These are phyloP conservation scores for Pseudogymnoascus sp. DNA, from an alignment of 2,329 filamentous ascomycete species.

Conservation along the genomic window DNA sequence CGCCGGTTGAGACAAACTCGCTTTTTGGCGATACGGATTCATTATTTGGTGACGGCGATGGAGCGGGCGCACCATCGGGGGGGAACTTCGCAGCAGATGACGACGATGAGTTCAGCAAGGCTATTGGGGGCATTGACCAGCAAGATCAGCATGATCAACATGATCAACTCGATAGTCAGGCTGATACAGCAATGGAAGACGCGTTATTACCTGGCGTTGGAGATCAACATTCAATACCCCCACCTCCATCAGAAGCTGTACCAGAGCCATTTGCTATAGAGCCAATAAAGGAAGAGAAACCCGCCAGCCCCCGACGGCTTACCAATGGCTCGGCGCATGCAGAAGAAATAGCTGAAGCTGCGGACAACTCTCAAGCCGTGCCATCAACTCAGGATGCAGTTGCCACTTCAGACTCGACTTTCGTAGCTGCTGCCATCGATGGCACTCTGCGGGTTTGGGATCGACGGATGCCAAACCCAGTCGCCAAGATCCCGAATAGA, in stretches of 20 bases:
- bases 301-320: background rate
- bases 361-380: constrained; percentile 21
- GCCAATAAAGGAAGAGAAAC: background rate
- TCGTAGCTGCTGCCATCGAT: constrained; percentile 82
- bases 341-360: constrained; percentile 33
- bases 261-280: constrained; percentile 9
- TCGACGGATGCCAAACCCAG: constrained; percentile 62
- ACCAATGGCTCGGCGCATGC: constrained; percentile 44
- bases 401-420: constrained; percentile 66
- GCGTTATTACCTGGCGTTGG: constrained; percentile 10
- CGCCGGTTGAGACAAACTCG: constrained; percentile 61
- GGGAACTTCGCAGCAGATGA: constrained; percentile 71
- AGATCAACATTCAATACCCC: background rate
- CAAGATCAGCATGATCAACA: constrained; percentile 21
- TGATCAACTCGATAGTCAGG: constrained; percentile 3
- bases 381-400: constrained; percentile 43
- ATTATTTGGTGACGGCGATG: constrained; percentile 76
- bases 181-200: constrained; percentile 19
- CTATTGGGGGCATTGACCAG: constrained; percentile 47
- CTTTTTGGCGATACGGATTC: constrained; percentile 72
- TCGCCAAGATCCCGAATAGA: constrained; percentile 70
- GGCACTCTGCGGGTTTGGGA: constrained; percentile 93
- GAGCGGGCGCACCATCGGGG: constrained; percentile 41
- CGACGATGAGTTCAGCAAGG: constrained; percentile 72
- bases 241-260: constrained; percentile 17